phyloP scores from a whole-genome alignment of 2,329 filamentous ascomycete genomes.

The Stemphylium beticola region DNA sequence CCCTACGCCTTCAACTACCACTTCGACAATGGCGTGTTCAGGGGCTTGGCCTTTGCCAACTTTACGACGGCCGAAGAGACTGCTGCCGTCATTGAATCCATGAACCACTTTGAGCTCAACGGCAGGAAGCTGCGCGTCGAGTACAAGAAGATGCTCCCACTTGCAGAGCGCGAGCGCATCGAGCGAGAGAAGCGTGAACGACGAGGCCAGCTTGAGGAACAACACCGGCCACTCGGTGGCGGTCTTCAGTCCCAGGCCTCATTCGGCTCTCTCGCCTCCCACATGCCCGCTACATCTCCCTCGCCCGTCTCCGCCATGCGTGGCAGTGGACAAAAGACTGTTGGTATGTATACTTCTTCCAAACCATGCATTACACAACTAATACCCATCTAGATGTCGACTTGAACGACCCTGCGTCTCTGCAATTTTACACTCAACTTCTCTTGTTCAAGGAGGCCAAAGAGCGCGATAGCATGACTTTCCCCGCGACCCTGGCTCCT shows the following conservation, averaged over 20 bases:
- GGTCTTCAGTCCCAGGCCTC: slow-evolving; percentile 85
- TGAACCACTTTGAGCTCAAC: slow-evolving; percentile 96
- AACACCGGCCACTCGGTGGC: slow-evolving; percentile 76
- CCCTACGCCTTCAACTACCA: slow-evolving; percentile 99
- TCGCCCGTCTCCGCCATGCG: slow-evolving; percentile 68
- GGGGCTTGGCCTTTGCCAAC: slow-evolving; percentile 95
- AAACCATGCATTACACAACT: slow-evolving; percentile 15
- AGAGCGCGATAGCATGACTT: slow-evolving; percentile 79
- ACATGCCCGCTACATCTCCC: slow-evolving; percentile 68
- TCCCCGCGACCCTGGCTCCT: slow-evolving; percentile 79
- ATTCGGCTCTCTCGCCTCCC: slow-evolving; percentile 76
- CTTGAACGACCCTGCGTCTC: slow-evolving; percentile 85
- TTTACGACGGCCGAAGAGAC: slow-evolving; percentile 97
- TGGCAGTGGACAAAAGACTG: slow-evolving; percentile 50
- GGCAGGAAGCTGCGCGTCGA: slow-evolving; percentile 94
- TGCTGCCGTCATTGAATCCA: slow-evolving; percentile 84
- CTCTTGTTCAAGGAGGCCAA: slow-evolving; percentile 85
- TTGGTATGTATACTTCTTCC: slow-evolving; percentile 45
- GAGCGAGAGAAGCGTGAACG: slow-evolving; percentile 97
- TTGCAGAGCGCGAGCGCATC: slow-evolving; percentile 92
- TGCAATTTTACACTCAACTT: slow-evolving; percentile 89
- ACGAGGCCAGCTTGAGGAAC: slow-evolving; percentile 93
- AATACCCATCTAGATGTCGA: slow-evolving; percentile 69
- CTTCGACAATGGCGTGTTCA: slow-evolving; percentile 97
- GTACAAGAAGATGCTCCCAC: slow-evolving; percentile 99